Percentiles rank a stretch among this genome's conserved stretches.
phyloP scores from a whole-genome alignment of 805 yeast genomes.

The Saccharomycopsis fodiens region DNA sequence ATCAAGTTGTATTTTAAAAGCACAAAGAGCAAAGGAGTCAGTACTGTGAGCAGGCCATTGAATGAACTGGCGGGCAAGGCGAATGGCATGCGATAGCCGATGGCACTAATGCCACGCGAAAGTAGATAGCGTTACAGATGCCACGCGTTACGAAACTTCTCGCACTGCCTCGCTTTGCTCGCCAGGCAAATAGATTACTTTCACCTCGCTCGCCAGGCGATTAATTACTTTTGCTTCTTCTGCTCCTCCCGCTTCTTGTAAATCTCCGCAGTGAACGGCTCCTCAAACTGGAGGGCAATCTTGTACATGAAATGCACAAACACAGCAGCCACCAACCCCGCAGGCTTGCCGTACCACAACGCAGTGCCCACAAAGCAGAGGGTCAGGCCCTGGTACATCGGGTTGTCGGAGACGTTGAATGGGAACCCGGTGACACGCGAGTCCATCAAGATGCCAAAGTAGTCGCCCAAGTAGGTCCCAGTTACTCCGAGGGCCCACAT shows the following conservation, averaged over 20 bases:
- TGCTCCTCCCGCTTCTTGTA: conserved; percentile 63
- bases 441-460: conserved; percentile 91
- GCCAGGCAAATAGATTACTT: no score
- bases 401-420: conserved; percentile 82
- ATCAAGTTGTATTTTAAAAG: no score
- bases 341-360: conserved; percentile 80
- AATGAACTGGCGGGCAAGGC: no score
- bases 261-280: conserved; percentile 90
- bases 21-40: no score
- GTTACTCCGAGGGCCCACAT: conserved; percentile 93
- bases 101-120: no score
- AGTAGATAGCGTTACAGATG: no score
- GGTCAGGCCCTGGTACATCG: conserved; percentile 94
- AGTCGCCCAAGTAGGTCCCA: conserved; percentile 95
- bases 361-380: conserved; percentile 88
- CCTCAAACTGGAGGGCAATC: conserved; percentile 83
- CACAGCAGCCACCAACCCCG: conserved; percentile 68
- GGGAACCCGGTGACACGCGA: conserved; percentile 90
- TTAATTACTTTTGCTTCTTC: conserved; percentile 13
- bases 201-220: no score
- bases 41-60: no score
- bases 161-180: no score
- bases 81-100: no score
- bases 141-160: no score
- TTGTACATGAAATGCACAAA: conserved; percentile 77